Percentiles rank a stretch among this genome's conserved stretches.
Evolutionary conservation across 805 yeast genomes (phyloP).

Genomic region (Cyberlindnera mississippiensis): DNA sequence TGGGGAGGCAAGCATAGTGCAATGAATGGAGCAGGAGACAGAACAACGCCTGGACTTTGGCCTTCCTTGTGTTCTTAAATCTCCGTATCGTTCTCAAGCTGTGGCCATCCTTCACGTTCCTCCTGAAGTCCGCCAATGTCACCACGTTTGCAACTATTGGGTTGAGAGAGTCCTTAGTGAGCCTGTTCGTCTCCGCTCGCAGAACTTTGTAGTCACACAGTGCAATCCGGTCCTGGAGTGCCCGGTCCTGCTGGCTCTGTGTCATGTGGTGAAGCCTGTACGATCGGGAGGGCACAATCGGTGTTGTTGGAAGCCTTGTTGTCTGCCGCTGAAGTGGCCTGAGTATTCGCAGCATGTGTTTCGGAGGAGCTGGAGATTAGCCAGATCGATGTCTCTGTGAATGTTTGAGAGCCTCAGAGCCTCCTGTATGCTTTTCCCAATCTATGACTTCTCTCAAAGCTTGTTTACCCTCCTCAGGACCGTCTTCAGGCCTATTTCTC

Average conservation of each 20-base stretch:
- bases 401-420: too few species aligned
- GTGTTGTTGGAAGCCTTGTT: not conserved
- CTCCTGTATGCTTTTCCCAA: too few species aligned
- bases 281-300: not conserved
- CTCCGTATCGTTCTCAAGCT: conserved; percentile 2
- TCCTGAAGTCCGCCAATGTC: conserved; percentile 11
- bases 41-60: conserved; percentile 13
- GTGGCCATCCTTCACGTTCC: conserved; percentile 11
- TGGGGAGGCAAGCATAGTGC: conserved; percentile 13
- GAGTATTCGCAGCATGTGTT: not conserved
- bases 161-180: conserved; percentile 1
- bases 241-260: conserved; percentile 3
- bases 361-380: too few species aligned
- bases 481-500: too few species aligned
- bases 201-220: conserved; percentile 14
- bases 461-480: too few species aligned
- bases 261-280: conserved; percentile 11
- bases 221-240: conserved; percentile 9
- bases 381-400: too few species aligned
- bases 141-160: conserved; percentile 11
- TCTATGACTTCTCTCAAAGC: too few species aligned
- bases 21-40: conserved; percentile 17
- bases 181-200: conserved; percentile 2
- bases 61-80: conserved; percentile 7
- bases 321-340: not conserved